Evolutionary conservation across 768 basidiomycete species (phyloP).

Genomic region (Auricularia sp.): DNA sequence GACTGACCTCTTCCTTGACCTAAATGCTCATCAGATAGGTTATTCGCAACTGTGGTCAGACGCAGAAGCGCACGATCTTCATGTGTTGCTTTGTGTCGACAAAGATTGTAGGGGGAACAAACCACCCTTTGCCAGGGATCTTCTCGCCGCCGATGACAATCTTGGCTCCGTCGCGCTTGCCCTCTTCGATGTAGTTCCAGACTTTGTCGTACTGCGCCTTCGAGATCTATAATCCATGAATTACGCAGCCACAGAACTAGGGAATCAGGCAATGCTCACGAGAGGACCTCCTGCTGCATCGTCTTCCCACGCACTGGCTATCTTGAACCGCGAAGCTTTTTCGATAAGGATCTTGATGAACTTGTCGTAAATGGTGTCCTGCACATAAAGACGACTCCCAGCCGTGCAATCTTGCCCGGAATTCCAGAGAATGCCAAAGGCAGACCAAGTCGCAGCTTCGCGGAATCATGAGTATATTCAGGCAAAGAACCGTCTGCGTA

Average conservation of each 20-base stretch:
- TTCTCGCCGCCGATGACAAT: slow-evolving; percentile 54
- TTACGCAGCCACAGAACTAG: neutral
- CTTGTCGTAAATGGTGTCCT: slow-evolving; percentile 67
- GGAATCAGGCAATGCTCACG: neutral
- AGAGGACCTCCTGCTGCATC: slow-evolving; percentile 60
- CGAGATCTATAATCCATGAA: slow-evolving; percentile 42
- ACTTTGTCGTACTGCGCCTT: slow-evolving; percentile 51
- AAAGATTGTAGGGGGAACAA: slow-evolving; percentile 70
- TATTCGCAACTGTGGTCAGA: slow-evolving; percentile 11
- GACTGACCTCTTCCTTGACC: slow-evolving; percentile 5
- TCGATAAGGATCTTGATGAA: slow-evolving; percentile 54
- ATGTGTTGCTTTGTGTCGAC: slow-evolving; percentile 55
- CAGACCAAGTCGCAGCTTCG: slow-evolving; percentile 3
- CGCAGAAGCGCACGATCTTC: slow-evolving; percentile 48
- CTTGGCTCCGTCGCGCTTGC: slow-evolving; percentile 61
- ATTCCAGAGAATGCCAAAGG: slow-evolving; percentile 30
- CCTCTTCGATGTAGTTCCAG: slow-evolving; percentile 56
- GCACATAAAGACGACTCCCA: slow-evolving; percentile 75
- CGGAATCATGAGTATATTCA: neutral
- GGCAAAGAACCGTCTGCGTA: neutral
- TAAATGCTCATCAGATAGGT: neutral
- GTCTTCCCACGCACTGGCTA: slow-evolving; percentile 61
- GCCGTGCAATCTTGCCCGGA: slow-evolving; percentile 74
- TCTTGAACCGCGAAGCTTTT: slow-evolving; percentile 38
- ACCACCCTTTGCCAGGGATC: slow-evolving; percentile 54